phyloP scores from a whole-genome alignment of 768 basidiomycete species.

The Ramaria rubella region DNA sequence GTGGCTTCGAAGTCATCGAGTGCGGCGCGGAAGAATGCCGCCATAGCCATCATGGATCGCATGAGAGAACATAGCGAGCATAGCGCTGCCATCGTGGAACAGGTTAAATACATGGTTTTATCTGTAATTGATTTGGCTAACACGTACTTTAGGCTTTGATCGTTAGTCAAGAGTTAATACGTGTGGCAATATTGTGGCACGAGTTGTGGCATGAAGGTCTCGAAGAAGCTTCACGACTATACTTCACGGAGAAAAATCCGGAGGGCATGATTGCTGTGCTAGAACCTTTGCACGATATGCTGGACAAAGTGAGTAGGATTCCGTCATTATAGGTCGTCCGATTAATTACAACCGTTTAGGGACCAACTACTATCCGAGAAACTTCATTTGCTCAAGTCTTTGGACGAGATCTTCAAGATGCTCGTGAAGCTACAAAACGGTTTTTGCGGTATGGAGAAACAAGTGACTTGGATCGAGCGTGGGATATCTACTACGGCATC shows the following conservation, averaged over 20 bases:
- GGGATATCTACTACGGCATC: slow-evolving; percentile 97
- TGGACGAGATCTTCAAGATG: slow-evolving; percentile 86
- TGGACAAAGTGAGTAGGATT: slow-evolving; percentile 60
- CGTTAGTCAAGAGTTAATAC: slow-evolving; percentile 91
- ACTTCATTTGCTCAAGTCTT: slow-evolving; percentile 93
- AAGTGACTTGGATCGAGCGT: slow-evolving; percentile 90
- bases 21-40: slow-evolving; percentile 70
- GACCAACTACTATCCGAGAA: slow-evolving; percentile 89
- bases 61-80: slow-evolving; percentile 96
- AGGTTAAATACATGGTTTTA: slow-evolving; percentile 38
- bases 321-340: background rate
- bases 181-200: slow-evolving; percentile 97
- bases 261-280: slow-evolving; percentile 93
- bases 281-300: slow-evolving; percentile 87
- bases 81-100: slow-evolving; percentile 78
- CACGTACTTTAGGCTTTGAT: slow-evolving; percentile 53
- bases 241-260: slow-evolving; percentile 95
- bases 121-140: background rate
- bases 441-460: slow-evolving; percentile 84
- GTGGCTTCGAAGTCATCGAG: slow-evolving; percentile 97
- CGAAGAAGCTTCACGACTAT: slow-evolving; percentile 93
- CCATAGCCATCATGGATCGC: slow-evolving; percentile 78
- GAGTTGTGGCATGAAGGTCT: slow-evolving; percentile 98
- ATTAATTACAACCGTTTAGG: slow-evolving; percentile 40
- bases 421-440: slow-evolving; percentile 82